Base-by-base conservation (phyloP, 306 rosid species). In the Argentina anserina region DNA sequence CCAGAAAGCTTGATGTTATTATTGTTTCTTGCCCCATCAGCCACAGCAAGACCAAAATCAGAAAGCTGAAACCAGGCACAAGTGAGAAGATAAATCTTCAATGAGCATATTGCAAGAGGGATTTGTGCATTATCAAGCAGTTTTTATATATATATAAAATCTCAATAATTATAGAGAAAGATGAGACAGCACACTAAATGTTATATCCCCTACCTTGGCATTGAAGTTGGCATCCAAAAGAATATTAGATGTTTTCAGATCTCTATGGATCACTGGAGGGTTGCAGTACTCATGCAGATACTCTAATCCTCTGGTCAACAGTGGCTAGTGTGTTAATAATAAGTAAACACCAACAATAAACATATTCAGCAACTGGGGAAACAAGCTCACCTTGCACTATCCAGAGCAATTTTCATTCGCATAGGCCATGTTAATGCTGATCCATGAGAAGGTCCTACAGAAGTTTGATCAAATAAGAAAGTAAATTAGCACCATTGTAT, bases 331-430 rank as follows among this genome's bases (percentile, higher is more conserved):
- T 77, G 86, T 83, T 71, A 81, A 40, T 71, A 81, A 34, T 33
- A 53, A 33, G 64, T 5, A 58, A 31, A 61, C 41, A 75, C 14
- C 71, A 20, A 64, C 25, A 70, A 29, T 11, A 6, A 53, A 58
- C 74, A 56, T n/a, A 70, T 42, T 28, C 21, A n/a, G 42, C 40
- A 73, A 63, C 56, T 26, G 59, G 42, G 56, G 15, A 73, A 67
- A 65, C 66, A 77, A 76, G 47, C 67, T 85, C 47, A 88, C 99
- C 93, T 94, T 37, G 99, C 97, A 59, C 93, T 49, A 80, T 94
- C 97, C 53, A 94, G 93, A 75, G 99, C 99, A 78, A 91, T 87
- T 84, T 94, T 94, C 97, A 94, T 85, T 78, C 99, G 84, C 92
- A 84, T 90, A 55, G 81, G 86, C 99, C 99, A 94, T 9, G 93